Evolutionary conservation across 192 early-diverging fungal species (phyloP).

Genomic region (Umbelopsis vinacea): DNA sequence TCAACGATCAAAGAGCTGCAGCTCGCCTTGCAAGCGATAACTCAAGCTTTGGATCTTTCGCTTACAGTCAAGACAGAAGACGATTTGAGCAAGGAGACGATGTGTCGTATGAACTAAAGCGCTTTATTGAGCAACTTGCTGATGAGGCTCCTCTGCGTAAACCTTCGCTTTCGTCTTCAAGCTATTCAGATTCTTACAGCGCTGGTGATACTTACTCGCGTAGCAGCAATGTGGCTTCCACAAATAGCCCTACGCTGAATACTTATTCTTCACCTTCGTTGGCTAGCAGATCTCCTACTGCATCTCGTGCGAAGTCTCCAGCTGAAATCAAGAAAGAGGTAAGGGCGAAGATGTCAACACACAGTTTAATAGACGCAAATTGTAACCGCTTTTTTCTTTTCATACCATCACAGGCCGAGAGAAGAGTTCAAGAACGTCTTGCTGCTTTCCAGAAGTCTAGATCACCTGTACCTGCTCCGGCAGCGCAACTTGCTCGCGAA

Average conservation of each 20-base stretch:
- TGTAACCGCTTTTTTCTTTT: not conserved
- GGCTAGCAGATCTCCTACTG: slow-evolving; percentile 12
- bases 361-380: no score
- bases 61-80: slow-evolving; percentile 31
- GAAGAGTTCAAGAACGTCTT: slow-evolving; percentile 43
- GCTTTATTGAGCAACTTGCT: slow-evolving; percentile 31
- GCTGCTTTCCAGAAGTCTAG: slow-evolving; percentile 32
- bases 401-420: slow-evolving; percentile 29
- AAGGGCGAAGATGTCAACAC: not conserved
- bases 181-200: not conserved
- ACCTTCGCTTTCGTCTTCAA: not conserved
- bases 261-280: not conserved
- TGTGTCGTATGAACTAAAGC: slow-evolving; percentile 33
- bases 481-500: not conserved
- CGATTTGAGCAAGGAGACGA: slow-evolving; percentile 37
- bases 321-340: slow-evolving; percentile 47
- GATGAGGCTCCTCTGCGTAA: slow-evolving; percentile 19
- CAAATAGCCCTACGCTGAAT: not conserved
- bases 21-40: slow-evolving; percentile 35
- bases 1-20: slow-evolving; percentile 22
- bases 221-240: not conserved
- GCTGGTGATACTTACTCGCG: not conserved
- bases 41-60: slow-evolving; percentile 35
- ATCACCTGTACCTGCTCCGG: slow-evolving; percentile 8
- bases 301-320: slow-evolving; percentile 33